Evolutionary conservation across 2,329 filamentous ascomycete genomes (phyloP).

Genomic region (Colletotrichum sublineola): DNA sequence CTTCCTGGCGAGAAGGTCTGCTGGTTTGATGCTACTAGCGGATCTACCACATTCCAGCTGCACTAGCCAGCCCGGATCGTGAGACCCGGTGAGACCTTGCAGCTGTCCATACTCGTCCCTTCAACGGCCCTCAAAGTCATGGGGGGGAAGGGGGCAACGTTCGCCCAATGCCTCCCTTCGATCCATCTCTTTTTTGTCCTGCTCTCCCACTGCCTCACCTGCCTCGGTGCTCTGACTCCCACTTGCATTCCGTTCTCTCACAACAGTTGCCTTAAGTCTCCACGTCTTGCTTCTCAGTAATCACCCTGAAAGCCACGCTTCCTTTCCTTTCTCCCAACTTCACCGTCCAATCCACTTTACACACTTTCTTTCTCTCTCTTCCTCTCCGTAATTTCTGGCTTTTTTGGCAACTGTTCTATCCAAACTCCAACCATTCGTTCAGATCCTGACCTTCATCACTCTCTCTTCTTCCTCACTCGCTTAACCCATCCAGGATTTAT

Average conservation of each 20-base stretch:
- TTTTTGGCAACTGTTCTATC: conserved; percentile 41
- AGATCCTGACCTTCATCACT: conserved; percentile 27
- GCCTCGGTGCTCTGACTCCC: conserved; percentile 8
- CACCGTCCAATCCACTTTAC: conserved; percentile 11
- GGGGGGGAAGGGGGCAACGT: conserved; percentile 32
- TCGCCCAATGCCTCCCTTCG: conserved; percentile 31
- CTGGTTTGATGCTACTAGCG: conserved; percentile 12
- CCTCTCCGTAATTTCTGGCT: conserved; percentile 38
- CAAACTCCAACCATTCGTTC: conserved; percentile 39
- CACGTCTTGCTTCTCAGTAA: conserved; percentile 30
- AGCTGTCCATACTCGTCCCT: conserved; percentile 25
- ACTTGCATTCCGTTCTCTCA: conserved; percentile 37
- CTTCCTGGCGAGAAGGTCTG: background rate
- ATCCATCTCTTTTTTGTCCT: conserved; percentile 29
- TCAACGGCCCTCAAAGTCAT: conserved; percentile 24
- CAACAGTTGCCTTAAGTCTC: conserved; percentile 35
- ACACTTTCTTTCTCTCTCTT: conserved; percentile 11
- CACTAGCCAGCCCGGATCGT: conserved; percentile 8
- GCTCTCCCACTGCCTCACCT: conserved; percentile 14
- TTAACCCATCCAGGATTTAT: conserved; percentile 32
- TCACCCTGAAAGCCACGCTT: conserved; percentile 24
- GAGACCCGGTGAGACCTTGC: conserved; percentile 30
- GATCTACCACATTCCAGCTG: conserved; percentile 24
- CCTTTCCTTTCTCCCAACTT: conserved; percentile 36
- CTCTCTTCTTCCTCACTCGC: conserved; percentile 32